Conservation (phyloP, 768 basidiomycete genomes). For the Tulasnella sp. region DNA sequence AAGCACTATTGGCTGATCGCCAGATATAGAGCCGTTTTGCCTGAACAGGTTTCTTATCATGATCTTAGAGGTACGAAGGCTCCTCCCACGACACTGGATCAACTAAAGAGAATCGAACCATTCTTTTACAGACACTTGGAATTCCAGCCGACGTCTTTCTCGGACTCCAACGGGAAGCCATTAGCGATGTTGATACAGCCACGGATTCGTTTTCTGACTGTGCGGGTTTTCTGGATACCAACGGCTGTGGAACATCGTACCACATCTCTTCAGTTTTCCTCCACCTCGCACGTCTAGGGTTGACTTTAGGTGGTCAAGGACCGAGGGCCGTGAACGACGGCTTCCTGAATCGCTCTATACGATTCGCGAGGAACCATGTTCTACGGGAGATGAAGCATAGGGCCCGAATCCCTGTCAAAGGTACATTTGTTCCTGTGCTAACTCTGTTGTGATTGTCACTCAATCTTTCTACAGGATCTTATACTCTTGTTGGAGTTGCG, state of each 20-base stretch:
- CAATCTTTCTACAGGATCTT: slow-evolving; percentile 39
- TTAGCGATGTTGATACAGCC: slow-evolving; percentile 53
- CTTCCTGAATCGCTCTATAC: slow-evolving; percentile 59
- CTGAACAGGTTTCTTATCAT: slow-evolving; percentile 59
- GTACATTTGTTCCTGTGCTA: slow-evolving; percentile 41
- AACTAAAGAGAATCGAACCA: neutral
- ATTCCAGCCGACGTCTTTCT: slow-evolving; percentile 59
- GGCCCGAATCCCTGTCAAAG: slow-evolving; percentile 68
- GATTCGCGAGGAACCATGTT: slow-evolving; percentile 61
- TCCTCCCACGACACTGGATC: neutral
- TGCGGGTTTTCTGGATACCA: slow-evolving; percentile 55
- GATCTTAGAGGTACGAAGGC: slow-evolving; percentile 54
- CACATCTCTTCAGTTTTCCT: slow-evolving; percentile 58
- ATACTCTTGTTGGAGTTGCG: slow-evolving; percentile 73
- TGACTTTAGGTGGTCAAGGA: slow-evolving; percentile 42
- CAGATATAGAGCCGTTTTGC: slow-evolving; percentile 34
- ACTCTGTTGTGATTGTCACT: neutral
- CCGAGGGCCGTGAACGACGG: slow-evolving; percentile 46
- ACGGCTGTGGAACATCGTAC: slow-evolving; percentile 63
- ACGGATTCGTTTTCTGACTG: slow-evolving; percentile 51
- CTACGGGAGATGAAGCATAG: slow-evolving; percentile 65
- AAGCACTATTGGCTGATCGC: neutral
- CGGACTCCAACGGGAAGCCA: slow-evolving; percentile 56
- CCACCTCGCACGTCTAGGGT: slow-evolving; percentile 52
- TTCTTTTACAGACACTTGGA: slow-evolving; percentile 48